phyloP scores from a whole-genome alignment of 495 filamentous ascomycete genomes.

The Pyrenopolyporus hunteri region DNA sequence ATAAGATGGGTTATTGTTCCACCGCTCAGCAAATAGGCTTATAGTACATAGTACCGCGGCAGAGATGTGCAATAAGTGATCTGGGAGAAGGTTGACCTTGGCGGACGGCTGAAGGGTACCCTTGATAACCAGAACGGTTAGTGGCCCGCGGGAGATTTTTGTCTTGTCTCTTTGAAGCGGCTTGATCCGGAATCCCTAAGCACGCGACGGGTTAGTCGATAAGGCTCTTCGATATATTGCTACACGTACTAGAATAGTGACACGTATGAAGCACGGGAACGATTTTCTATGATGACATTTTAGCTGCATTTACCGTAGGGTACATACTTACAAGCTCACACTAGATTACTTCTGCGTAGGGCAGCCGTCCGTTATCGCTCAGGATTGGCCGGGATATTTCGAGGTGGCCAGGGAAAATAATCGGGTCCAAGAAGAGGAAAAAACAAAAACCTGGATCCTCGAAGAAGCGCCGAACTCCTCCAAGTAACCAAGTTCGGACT shows the following conservation, averaged over 20 bases:
- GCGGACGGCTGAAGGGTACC: no score
- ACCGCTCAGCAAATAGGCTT: slow-evolving; percentile 6
- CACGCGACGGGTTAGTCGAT: background rate
- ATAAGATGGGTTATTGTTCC: slow-evolving; percentile 19
- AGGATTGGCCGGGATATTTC: slow-evolving; percentile 22
- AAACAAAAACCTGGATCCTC: background rate
- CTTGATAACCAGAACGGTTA: background rate
- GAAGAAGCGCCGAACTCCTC: slow-evolving; percentile 9
- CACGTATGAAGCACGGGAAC: no score
- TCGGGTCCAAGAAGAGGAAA: slow-evolving; percentile 2
- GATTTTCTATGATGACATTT: no score
- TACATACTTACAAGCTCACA: background rate
- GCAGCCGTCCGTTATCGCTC: slow-evolving; percentile 23
- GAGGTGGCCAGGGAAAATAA: slow-evolving; percentile 22
- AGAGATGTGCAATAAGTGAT: no score
- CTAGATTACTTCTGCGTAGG: background rate
- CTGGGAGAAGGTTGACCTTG: no score
- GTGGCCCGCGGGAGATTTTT: background rate
- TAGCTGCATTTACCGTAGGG: background rate
- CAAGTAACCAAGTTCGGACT: slow-evolving; percentile 12
- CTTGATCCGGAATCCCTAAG: slow-evolving; percentile 7
- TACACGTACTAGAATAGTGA: background rate
- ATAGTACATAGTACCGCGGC: background rate
- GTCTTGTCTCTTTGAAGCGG: background rate
- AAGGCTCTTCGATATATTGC: slow-evolving; percentile 3